Evolutionary conservation across 2,329 filamentous ascomycete genomes (phyloP).

Genomic region (Mycosphaerelloides madeirae): DNA sequence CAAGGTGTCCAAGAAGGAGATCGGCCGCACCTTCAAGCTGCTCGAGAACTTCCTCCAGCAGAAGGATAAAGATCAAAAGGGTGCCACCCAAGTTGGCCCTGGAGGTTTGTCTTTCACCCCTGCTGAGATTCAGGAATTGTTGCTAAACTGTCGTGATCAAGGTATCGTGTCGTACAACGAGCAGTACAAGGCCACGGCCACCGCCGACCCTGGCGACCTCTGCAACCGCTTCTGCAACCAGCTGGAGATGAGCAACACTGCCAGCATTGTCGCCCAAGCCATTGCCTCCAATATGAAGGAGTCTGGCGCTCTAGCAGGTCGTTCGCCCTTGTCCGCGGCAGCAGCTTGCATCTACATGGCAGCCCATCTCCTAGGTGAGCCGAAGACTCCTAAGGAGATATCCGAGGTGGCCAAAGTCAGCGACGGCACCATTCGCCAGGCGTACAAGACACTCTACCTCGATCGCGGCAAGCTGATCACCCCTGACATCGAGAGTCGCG

Average conservation of each 20-base stretch:
- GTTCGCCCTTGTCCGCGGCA: conserved; percentile 88
- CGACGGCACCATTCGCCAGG: conserved; percentile 93
- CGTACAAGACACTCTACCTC: conserved; percentile 81
- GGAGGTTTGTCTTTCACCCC: conserved; percentile 47
- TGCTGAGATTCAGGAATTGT: conserved; percentile 3
- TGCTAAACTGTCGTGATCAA: conserved; percentile 17
- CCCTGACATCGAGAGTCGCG: conserved; percentile 67
- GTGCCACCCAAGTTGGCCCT: conserved; percentile 22
- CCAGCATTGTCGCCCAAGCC: conserved; percentile 73
- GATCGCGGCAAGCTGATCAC: conserved; percentile 71
- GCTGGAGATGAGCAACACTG: conserved; percentile 68
- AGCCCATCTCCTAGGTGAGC: conserved; percentile 75
- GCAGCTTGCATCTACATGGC: conserved; percentile 97
- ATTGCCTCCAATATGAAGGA: conserved; percentile 73
- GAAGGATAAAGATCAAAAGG: conserved; percentile 56
- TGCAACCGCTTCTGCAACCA: conserved; percentile 86
- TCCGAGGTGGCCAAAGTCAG: conserved; percentile 80
- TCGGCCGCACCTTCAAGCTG: conserved; percentile 89
- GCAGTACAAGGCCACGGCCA: conserved; percentile 26
- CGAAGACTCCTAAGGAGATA: conserved; percentile 80
- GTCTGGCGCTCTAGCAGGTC: conserved; percentile 78
- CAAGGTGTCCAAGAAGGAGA: conserved; percentile 93
- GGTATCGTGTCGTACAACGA: conserved; percentile 27
- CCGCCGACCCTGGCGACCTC: conserved; percentile 46
- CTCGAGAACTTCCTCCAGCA: conserved; percentile 83